Conservation (phyloP, 139 green algal genomes). For the Coelastrella sp. region DNA sequence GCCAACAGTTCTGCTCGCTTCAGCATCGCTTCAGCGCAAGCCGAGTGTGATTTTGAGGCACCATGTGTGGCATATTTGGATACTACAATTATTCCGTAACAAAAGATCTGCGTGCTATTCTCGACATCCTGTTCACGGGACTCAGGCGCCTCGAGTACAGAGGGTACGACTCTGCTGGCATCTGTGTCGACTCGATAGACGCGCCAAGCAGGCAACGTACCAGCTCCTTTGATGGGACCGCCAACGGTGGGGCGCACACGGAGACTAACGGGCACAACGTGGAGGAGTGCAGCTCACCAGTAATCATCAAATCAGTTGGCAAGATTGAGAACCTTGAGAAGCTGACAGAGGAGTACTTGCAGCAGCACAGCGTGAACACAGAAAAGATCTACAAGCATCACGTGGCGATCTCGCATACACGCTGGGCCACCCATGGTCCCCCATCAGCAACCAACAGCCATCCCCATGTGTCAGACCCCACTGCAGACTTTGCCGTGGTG, state of each 20-base stretch:
- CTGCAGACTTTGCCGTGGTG: slow-evolving; percentile 95
- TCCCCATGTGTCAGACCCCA: slow-evolving; percentile 82
- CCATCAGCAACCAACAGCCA: slow-evolving; percentile 92
- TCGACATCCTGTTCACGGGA: slow-evolving; percentile 91
- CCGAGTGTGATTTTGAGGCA: background rate
- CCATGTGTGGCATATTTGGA: slow-evolving; percentile 91
- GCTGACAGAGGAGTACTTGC: slow-evolving; percentile 55
- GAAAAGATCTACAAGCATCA: slow-evolving; percentile 59
- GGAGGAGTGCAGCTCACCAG: background rate
- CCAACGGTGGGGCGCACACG: background rate
- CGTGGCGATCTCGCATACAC: slow-evolving; percentile 96
- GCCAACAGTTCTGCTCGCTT: background rate
- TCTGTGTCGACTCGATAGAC: slow-evolving; percentile 85
- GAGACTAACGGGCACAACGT: background rate
- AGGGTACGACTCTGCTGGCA: slow-evolving; percentile 96
- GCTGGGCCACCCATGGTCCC: slow-evolving; percentile 97
- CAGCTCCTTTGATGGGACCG: slow-evolving; percentile 27
- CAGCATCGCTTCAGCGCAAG: background rate
- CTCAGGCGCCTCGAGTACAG: slow-evolving; percentile 96
- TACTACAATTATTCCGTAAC: slow-evolving; percentile 91
- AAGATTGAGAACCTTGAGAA: slow-evolving; percentile 92
- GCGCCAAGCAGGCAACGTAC: slow-evolving; percentile 43
- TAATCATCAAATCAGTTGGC: slow-evolving; percentile 82
- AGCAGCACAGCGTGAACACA: slow-evolving; percentile 3
- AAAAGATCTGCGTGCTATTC: slow-evolving; percentile 72